These are phyloP conservation scores for Symbiodinium natans DNA, from an alignment of 73 alveolate species.

Conservation along the genomic window DNA sequence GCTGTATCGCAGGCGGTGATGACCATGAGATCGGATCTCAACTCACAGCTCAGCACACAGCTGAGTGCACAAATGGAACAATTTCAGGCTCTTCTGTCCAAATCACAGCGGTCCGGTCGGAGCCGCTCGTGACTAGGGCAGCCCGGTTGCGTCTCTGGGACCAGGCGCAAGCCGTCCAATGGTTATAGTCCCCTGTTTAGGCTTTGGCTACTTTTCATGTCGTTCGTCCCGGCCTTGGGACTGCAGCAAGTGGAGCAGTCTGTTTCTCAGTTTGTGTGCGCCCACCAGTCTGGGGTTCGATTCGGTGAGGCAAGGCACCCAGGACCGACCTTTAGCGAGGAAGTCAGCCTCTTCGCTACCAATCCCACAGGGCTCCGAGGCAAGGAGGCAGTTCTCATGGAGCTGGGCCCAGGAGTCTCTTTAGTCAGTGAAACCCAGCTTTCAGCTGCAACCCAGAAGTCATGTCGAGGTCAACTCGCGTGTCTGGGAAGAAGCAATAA, in stretches of 20 bases:
- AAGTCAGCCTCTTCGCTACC: not conserved
- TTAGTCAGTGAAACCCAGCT: not conserved
- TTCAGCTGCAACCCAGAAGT: not conserved
- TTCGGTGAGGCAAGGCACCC: slow-evolving; percentile 11
- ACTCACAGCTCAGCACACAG: not conserved
- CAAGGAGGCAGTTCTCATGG: not conserved
- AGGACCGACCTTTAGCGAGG: not conserved
- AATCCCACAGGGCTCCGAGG: not conserved
- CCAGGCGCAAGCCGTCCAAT: not conserved
- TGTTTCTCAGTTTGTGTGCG: not conserved
- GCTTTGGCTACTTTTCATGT: not conserved
- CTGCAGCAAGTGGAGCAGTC: not conserved
- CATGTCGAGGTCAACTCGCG: not conserved
- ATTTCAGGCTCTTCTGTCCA: not conserved
- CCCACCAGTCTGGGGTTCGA: not conserved
- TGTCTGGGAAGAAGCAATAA: not conserved
- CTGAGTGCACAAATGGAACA: not conserved
- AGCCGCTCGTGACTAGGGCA: slow-evolving; percentile 33
- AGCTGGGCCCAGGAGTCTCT: not conserved
- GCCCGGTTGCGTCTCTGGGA: not conserved
- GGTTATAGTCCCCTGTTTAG: not conserved
- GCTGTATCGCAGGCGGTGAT: not conserved
- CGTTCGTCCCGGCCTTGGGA: too few species aligned
- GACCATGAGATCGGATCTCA: not conserved
- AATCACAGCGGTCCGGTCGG: not conserved